A percentile compares a stretch with the other conserved stretches of the same genome.
Evolutionary conservation across 257 asterid genomes (phyloP).

Genomic region (Fraxinus pennsylvanica): DNA sequence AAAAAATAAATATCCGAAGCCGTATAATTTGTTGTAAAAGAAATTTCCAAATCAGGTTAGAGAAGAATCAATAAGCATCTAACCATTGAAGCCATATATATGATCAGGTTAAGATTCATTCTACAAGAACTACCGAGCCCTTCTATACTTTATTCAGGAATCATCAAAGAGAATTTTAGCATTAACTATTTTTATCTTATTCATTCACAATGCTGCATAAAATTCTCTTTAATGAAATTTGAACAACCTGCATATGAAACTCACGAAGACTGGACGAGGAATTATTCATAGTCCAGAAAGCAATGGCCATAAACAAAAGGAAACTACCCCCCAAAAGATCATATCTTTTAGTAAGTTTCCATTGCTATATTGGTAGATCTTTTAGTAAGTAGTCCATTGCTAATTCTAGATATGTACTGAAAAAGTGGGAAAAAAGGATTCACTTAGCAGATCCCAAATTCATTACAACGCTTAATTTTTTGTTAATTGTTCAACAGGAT

Average conservation of each 20-base stretch:
- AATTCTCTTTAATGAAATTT: not conserved
- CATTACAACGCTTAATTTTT: not conserved
- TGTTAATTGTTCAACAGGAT: not conserved
- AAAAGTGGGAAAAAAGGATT: not conserved
- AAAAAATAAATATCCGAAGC: not conserved
- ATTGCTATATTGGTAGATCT: too few species aligned
- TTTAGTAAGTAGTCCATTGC: not conserved
- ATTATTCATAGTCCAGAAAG: not conserved
- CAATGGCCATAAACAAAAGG: not conserved
- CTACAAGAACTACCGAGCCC: not conserved
- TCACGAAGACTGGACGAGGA: not conserved
- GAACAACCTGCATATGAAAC: not conserved
- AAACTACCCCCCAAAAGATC: not conserved
- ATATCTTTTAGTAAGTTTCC: too few species aligned
- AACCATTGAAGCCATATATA: not conserved
- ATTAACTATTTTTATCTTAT: not conserved
- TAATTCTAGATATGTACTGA: not conserved
- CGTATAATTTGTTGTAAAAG: slow-evolving; percentile 15
- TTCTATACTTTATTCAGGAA: not conserved
- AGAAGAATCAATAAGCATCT: slow-evolving; percentile 10
- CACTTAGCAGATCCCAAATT: not conserved
- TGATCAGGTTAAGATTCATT: not conserved
- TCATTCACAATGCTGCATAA: not conserved
- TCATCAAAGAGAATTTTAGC: not conserved
- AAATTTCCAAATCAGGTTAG: not conserved